Percentiles rank a stretch among this genome's conserved stretches.
phyloP scores from a whole-genome alignment of 192 early-diverging fungal genomes.

The Rhizophagus clarus region DNA sequence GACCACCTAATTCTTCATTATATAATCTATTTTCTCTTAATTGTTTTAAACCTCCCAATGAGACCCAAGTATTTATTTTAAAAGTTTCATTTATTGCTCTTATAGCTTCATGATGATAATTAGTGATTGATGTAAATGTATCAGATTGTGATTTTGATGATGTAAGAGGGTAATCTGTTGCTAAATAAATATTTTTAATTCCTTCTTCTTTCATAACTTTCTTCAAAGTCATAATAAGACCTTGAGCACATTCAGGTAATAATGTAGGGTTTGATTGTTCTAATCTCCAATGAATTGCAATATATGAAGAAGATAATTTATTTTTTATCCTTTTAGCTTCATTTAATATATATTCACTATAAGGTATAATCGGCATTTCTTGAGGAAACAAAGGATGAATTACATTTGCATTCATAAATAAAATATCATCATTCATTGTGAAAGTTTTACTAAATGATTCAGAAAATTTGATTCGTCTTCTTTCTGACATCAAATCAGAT shows the following conservation, averaged over 20 bases:
- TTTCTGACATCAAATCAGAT: too few species aligned
- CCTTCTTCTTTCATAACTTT: background rate
- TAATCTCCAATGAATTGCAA: constrained; percentile 20
- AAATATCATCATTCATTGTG: too few species aligned
- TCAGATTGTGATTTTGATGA: too few species aligned
- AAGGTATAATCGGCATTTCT: background rate
- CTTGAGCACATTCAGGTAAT: background rate
- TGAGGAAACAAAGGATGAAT: too few species aligned
- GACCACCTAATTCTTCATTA: background rate
- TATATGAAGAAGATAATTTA: background rate
- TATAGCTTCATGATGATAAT: constrained; percentile 13
- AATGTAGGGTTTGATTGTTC: background rate
- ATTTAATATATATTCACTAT: background rate
- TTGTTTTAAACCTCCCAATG: background rate
- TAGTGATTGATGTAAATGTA: background rate
- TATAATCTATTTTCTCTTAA: background rate
- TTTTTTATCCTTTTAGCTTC: background rate
- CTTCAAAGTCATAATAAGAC: background rate
- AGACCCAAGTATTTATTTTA: background rate
- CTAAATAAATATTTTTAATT: background rate
- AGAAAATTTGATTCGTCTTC: too few species aligned
- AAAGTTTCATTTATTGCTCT: background rate
- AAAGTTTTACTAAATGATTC: too few species aligned
- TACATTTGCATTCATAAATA: too few species aligned
- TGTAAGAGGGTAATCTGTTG: background rate